Evolutionary conservation across 176 grass and related monocot genomes (phyloP), one percentile per base, ranked within the genome.

Genomic region (barley (Hordeum vulgare)): DNA sequence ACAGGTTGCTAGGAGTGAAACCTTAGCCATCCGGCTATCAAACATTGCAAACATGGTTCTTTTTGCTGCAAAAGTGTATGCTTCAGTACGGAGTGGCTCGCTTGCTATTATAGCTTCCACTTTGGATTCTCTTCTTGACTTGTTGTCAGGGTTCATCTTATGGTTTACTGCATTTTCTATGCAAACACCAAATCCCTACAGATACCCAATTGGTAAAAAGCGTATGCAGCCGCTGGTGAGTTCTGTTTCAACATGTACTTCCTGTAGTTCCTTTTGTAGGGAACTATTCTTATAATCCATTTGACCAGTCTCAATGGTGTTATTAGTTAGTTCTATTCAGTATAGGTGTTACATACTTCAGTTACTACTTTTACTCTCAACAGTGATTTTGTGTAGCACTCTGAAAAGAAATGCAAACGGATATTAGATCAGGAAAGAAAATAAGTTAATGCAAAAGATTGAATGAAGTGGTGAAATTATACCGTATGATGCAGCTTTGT

Each of bases 151-250:
- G 42, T 92, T 98, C 71, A 98, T 98, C 67, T 85, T 98, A 73
- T 98, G 95, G 95, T 98, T 98, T 78, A 95, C 95, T 90, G 86
- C 95, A 39, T 98, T 97, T 64, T 92, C 92, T 41, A 98, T 98
- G 96, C 89, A 98, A 88, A 94, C 93, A 83, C 91, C 90, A 82
- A 98, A 98, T 84, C 96, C 96, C 4, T 98, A 98, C 82, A 92
- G 89, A 76, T 98, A 98, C 29, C 96, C 96, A 35, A 98, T 98
- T 76, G 96, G 96, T 15, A 98, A 98, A 90, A 95, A 81, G 68
- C 93, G 96, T 7, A 98, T 98, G 96, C 96, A 98, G 73, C 96
- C 96, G 1, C 64, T 98, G 90, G 96, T 98, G 71, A 90, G 90
- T 88, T 88, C 82, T 86, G 12, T 57, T 24, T 24, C 11, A 23